Base-by-base conservation (phyloP, 495 filamentous ascomycete genomes). In the Penicillium roqueforti region DNA sequence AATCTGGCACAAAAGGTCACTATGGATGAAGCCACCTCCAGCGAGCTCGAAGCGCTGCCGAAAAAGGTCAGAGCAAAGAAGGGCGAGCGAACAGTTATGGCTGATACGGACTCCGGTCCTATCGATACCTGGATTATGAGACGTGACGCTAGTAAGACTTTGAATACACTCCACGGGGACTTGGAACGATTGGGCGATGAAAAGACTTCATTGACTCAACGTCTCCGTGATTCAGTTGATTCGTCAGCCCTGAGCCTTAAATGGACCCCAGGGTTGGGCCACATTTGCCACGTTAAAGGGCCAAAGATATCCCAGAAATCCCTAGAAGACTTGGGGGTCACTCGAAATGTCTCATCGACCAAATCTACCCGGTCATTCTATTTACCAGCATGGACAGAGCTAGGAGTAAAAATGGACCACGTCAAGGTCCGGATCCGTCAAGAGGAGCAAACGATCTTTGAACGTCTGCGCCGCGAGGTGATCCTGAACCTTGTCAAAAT, bases 201-300 rank as follows among this genome's bases (percentile, higher is more conserved):
- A 49, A 93, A 88, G 57, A 44, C 58, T 10, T 41, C 63, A 6
- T 76, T 97, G 9, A 83, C 76, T 18, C 73, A 80, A 51, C 67
- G 71, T 6, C 76, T 97, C 11, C 80, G 84, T 53, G 68, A 76
- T 13, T 64, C 74, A 20, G 69, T 85, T 2, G 68, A 76, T 36
- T 84, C 84, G 1, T 61, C 80, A 8, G 78, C 77, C 43, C 71
- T 97, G 10, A 87, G 87, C 2, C 78, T 98, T 9, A 84, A 83
- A 52, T 97, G 89, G 88, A 87, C 86, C 6, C 84, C 93, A 0
- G 83, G 83, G 1, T 75, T 92, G 4, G 91, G 93, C 3, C 88
- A 98, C 64, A 85, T 93, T 54, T 93, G 88, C 68, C 91, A 97
- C 59, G 81, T 97, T 55, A 96, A 87, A 71, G 90, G 89, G 0